phyloP scores from a whole-genome alignment of 2,329 filamentous ascomycete genomes.

The Cryoendolithus antarcticus region DNA sequence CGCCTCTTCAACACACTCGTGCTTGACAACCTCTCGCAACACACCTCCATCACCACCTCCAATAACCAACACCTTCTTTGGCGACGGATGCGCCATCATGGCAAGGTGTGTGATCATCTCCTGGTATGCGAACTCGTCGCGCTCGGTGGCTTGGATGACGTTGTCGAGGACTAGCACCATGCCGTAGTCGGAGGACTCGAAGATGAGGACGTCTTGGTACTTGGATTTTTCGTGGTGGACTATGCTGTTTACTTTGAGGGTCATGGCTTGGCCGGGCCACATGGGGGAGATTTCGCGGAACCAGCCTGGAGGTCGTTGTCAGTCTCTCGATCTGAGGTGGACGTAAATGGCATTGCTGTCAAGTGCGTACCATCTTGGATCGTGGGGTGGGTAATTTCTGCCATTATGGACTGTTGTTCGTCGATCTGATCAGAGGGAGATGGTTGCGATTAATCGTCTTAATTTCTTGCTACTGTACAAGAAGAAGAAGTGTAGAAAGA shows the following conservation, averaged over 20 bases:
- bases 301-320: constrained; percentile 55
- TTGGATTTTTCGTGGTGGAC: constrained; percentile 98
- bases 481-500: no score
- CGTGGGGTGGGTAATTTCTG: constrained; percentile 61
- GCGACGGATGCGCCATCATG: constrained; percentile 96
- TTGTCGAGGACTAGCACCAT: constrained; percentile 96
- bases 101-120: constrained; percentile 99
- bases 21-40: constrained; percentile 97
- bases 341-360: constrained; percentile 2
- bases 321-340: constrained; percentile 6
- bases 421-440: no score
- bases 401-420: constrained; percentile 35
- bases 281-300: constrained; percentile 98
- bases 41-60: constrained; percentile 96
- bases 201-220: constrained; percentile 98
- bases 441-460: no score
- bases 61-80: constrained; percentile 96
- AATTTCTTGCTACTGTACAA: no score
- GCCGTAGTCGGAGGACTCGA: constrained; percentile 94
- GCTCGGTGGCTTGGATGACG: constrained; percentile 97
- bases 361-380: constrained; percentile 50
- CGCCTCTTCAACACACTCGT: constrained; percentile 91
- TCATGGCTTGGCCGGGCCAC: constrained; percentile 99
- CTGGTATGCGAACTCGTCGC: constrained; percentile 94
- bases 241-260: constrained; percentile 91